Base-by-base conservation (phyloP, 495 filamentous ascomycete species). In the Neurospora intermedia region DNA sequence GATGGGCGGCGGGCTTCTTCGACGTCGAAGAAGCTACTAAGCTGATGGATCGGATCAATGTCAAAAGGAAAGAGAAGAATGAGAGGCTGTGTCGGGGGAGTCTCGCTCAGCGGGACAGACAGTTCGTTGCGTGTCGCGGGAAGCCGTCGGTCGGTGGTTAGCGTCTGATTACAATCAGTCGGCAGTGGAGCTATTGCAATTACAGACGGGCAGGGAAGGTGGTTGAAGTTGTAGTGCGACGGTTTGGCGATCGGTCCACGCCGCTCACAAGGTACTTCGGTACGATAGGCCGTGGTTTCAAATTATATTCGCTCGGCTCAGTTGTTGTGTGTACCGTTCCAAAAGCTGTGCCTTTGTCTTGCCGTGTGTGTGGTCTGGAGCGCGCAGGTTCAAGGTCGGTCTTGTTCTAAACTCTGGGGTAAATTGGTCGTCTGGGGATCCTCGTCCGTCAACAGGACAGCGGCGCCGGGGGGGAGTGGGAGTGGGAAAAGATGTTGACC, bases 1-100 rank as follows among this genome's bases (percentile, higher is more conserved):
- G 77, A 83, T 84, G 83, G 75, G 74, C 76, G 75, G 74, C 76
- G 73, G 20, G 11, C 59, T 31, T 43, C 27, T 35, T 69, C 13
- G 39, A 9, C 13, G 27, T 35, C 69, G 71, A 27, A 62, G 62
- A 54, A 62, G 41, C 71, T 35, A 43, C 31, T 23, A 27, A 9
- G 27, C 27, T 13, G 23, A 54, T 39, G 13, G 38, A 45, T 45
- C 70, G 38, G n/a, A 45, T 45, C 70, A n/a, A 45, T 45, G 27
- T 71, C 38, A 31, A 43, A n/a, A n/a, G 42, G 20, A 27, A 31
- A 41, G 40, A 71, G 15, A 39, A 31, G 48, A 73, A 40, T 43
- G 62, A 31, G 54, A 62, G 54, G 15, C 54, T 35, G 54, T 62
- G 54, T 62, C 27, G 27, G 27, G 27, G 27, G 27, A 31, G 27